These are phyloP conservation scores for Phytophthora fragariae DNA, from an alignment of 352 stramenopile genomes.

Conservation along the genomic window DNA sequence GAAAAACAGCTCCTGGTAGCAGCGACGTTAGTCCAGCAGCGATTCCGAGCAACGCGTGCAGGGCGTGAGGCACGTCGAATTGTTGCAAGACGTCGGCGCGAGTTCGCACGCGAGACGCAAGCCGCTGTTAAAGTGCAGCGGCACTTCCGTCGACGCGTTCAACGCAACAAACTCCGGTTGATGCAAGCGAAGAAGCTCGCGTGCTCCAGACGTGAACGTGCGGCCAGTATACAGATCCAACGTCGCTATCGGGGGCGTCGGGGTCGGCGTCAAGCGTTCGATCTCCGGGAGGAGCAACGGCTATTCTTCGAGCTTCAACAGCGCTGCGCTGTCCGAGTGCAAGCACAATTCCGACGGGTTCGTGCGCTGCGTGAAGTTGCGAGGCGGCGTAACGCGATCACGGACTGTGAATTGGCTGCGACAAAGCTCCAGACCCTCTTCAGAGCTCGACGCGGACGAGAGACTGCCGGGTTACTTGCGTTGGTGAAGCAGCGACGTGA, in stretches of 20 bases:
- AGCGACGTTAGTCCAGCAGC: slow-evolving; percentile 60
- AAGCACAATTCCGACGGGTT: slow-evolving; percentile 60
- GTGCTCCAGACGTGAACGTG: slow-evolving; percentile 38
- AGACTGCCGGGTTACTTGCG: slow-evolving; percentile 50
- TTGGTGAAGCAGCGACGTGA: slow-evolving; percentile 50
- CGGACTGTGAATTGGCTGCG: slow-evolving; percentile 52
- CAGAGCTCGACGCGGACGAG: slow-evolving; percentile 53
- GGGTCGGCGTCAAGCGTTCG: slow-evolving; percentile 51
- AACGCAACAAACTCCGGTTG: slow-evolving; percentile 47
- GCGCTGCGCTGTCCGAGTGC: slow-evolving; percentile 53
- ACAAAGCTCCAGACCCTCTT: slow-evolving; percentile 70
- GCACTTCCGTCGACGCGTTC: slow-evolving; percentile 52
- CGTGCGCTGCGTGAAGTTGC: slow-evolving; percentile 42
- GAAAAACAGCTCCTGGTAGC: slow-evolving; percentile 58
- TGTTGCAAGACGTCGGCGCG: slow-evolving; percentile 39
- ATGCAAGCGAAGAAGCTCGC: slow-evolving; percentile 39
- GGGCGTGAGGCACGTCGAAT: slow-evolving; percentile 50
- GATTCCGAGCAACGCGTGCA: slow-evolving; percentile 62
- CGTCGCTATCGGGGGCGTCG: slow-evolving; percentile 59
- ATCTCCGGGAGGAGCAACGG: slow-evolving; percentile 42
- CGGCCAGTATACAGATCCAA: slow-evolving; percentile 65
- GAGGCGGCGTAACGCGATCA: slow-evolving; percentile 33
- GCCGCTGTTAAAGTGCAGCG: slow-evolving; percentile 66
- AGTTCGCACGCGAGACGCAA: slow-evolving; percentile 44
- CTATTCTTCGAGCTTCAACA: slow-evolving; percentile 46